Conservation (phyloP, 1,139 yeast genomes). For the Lodderomyces pseudojiufengensis region DNA sequence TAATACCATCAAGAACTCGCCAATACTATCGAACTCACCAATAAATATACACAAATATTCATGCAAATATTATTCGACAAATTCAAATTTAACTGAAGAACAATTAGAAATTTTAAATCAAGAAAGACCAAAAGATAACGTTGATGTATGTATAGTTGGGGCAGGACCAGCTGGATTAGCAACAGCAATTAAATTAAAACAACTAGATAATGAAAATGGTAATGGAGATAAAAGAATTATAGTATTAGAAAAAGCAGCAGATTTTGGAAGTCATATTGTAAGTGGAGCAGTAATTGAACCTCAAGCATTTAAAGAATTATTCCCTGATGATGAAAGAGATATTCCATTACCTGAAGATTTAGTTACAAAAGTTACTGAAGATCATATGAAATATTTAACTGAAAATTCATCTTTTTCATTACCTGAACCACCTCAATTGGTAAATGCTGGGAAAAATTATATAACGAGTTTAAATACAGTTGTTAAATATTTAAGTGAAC, state of each 20-base stretch:
- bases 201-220: conserved; percentile 69
- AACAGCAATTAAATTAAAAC: conserved; percentile 86
- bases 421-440: conserved; percentile 93
- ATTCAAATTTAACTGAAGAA: neutral
- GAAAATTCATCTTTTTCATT: conserved; percentile 56
- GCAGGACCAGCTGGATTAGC: conserved; percentile 98
- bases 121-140: conserved; percentile 77
- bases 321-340: conserved; percentile 65
- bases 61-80: neutral
- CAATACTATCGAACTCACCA: neutral
- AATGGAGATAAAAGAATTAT: conserved; percentile 73
- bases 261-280: conserved; percentile 85
- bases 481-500: conserved; percentile 76
- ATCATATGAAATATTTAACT: conserved; percentile 66
- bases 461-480: conserved; percentile 81
- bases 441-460: conserved; percentile 74
- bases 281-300: conserved; percentile 97
- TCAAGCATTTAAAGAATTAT: conserved; percentile 73
- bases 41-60: neutral
- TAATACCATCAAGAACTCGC: neutral
- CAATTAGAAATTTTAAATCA: conserved; percentile 4
- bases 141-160: conserved; percentile 93
- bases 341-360: conserved; percentile 75
- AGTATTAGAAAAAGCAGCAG: conserved; percentile 88
- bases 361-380: conserved; percentile 67